A percentile compares a stretch with the other conserved stretches of the same genome.
These are phyloP conservation scores for Phytophthora tubulina DNA, from an alignment of 352 stramenopile species.

Conservation along the genomic window DNA sequence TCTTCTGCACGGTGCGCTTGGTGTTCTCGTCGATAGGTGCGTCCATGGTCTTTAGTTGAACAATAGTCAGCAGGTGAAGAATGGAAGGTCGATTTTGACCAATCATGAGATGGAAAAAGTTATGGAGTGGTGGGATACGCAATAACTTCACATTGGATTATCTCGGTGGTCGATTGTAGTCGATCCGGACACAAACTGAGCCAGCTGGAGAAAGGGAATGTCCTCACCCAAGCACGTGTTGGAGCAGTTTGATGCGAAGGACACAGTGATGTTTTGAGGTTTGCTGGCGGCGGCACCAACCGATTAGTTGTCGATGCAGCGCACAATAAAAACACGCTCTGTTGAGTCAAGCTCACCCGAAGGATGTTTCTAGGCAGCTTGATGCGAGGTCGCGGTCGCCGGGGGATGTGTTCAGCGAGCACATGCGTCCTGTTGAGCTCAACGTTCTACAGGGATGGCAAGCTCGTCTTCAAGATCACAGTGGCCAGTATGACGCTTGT, in stretches of 20 bases:
- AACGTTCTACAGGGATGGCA: too few species aligned
- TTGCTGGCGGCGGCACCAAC: too few species aligned
- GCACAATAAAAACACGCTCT: conserved; percentile 6
- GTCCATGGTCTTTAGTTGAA: conserved; percentile 52
- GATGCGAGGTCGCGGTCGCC: not conserved
- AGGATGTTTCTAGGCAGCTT: not conserved
- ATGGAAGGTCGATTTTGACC: not conserved
- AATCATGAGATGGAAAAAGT: not conserved
- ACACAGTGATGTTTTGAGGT: not conserved
- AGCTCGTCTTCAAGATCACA: too few species aligned
- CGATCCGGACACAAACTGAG: not conserved
- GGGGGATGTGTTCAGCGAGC: not conserved
- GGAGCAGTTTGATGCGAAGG: conserved; percentile 1
- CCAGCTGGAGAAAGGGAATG: conserved; percentile 5
- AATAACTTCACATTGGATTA: too few species aligned
- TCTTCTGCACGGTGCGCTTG: conserved; percentile 86
- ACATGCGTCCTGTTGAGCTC: not conserved
- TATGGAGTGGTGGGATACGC: not conserved
- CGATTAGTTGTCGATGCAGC: too few species aligned
- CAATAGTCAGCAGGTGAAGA: not conserved
- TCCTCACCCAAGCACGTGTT: conserved; percentile 21
- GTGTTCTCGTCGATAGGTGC: conserved; percentile 84
- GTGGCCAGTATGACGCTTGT: too few species aligned
- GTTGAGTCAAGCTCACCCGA: conserved; percentile 6
- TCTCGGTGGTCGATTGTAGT: too few species aligned